These are phyloP conservation scores for Leptographium radiaticola DNA, from an alignment of 2,329 filamentous ascomycete species.

Conservation along the genomic window DNA sequence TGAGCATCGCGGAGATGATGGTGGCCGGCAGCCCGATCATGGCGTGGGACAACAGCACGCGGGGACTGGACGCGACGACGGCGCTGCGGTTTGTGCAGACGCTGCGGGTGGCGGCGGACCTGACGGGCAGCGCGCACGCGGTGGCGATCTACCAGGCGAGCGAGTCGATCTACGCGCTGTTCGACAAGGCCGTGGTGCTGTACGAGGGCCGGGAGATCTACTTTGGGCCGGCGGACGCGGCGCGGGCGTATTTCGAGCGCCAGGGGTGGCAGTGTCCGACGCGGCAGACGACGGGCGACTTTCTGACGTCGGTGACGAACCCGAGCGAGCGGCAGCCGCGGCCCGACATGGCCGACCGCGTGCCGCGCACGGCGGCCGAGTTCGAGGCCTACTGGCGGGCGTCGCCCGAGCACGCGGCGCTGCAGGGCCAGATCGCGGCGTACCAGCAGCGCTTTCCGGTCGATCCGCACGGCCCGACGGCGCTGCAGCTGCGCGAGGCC, in stretches of 20 bases:
- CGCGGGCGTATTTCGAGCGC: slow-evolving; percentile 51
- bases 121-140: slow-evolving; percentile 49
- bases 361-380: slow-evolving; percentile 46
- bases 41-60: slow-evolving; percentile 59
- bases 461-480: slow-evolving; percentile 20
- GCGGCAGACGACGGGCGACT: slow-evolving; percentile 57
- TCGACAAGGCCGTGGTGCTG: slow-evolving; percentile 43
- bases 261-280: slow-evolving; percentile 54
- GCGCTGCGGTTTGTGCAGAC: slow-evolving; percentile 63
- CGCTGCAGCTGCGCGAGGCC: slow-evolving; percentile 33
- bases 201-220: slow-evolving; percentile 49
- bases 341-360: slow-evolving; percentile 39
- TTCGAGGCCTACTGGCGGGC: slow-evolving; percentile 46
- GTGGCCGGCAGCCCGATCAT: slow-evolving; percentile 44
- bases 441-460: slow-evolving; percentile 34
- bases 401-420: slow-evolving; percentile 34
- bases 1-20: slow-evolving; percentile 47
- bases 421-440: slow-evolving; percentile 43
- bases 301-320: slow-evolving; percentile 57
- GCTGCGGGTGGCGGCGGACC: slow-evolving; percentile 50
- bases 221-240: slow-evolving; percentile 45
- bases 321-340: slow-evolving; percentile 41
- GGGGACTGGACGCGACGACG: slow-evolving; percentile 61
- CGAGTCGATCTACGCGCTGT: slow-evolving; percentile 47
- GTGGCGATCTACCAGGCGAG: slow-evolving; percentile 64